Conservation (phyloP, 306 rosid genomes). For the Cicer chorassanicum region DNA sequence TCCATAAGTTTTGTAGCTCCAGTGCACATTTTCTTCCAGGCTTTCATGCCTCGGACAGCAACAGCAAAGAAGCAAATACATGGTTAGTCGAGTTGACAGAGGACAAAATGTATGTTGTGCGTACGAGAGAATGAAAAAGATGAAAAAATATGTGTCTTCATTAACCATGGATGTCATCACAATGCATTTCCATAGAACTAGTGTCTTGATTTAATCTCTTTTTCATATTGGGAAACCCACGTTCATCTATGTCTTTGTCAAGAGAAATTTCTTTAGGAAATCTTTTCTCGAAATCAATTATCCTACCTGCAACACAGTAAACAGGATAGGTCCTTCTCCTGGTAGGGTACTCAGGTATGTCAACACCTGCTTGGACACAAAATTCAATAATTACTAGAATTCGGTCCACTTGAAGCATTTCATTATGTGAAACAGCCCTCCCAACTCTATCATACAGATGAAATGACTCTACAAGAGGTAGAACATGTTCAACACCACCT, state of each 20-base stretch:
- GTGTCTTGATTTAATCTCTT: constrained; percentile 35
- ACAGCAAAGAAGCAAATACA: constrained; percentile 42
- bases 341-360: constrained; percentile 64
- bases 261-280: constrained; percentile 51
- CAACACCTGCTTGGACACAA: constrained; percentile 73
- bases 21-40: constrained; percentile 61
- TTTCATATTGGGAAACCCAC: constrained; percentile 58
- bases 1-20: constrained; percentile 68
- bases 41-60: constrained; percentile 68
- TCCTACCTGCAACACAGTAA: constrained; percentile 67
- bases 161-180: constrained; percentile 60
- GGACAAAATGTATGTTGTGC: background rate
- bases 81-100: constrained; percentile 33
- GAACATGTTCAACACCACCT: constrained; percentile 58
- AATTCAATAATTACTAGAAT: constrained; percentile 71
- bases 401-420: constrained; percentile 64
- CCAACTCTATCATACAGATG: constrained; percentile 71
- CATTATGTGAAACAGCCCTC: constrained; percentile 70
- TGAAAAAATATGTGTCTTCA: constrained; percentile 14
- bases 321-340: constrained; percentile 69
- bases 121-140: background rate
- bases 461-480: constrained; percentile 65
- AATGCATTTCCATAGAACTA: constrained; percentile 43
- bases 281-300: constrained; percentile 69
- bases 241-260: constrained; percentile 55